These are phyloP conservation scores for Boletus insuetus DNA, from an alignment of 768 basidiomycete genomes.

Conservation along the genomic window DNA sequence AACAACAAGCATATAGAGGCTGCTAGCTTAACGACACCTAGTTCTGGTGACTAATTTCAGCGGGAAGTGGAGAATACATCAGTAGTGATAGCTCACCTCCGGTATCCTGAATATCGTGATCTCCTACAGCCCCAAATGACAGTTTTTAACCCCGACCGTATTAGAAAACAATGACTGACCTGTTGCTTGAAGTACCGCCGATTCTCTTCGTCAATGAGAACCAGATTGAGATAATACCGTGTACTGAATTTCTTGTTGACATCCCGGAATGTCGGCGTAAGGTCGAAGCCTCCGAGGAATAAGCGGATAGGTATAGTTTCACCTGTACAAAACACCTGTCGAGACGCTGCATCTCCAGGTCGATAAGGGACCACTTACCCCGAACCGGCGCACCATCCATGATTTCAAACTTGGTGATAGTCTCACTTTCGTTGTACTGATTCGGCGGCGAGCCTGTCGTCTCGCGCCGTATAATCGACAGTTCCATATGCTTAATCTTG, in stretches of 20 bases:
- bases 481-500: constrained; percentile 99
- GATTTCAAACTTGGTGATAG: constrained; percentile 99
- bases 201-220: constrained; percentile 98
- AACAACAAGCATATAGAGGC: constrained; percentile 5
- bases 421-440: constrained; percentile 98
- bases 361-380: constrained; percentile 44
- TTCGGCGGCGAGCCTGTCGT: constrained; percentile 98
- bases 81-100: constrained; percentile 48
- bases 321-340: constrained; percentile 44
- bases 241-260: constrained; percentile 99
- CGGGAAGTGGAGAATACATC: background rate
- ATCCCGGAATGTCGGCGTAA: constrained; percentile 98
- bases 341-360: background rate
- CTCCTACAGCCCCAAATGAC: constrained; percentile 44
- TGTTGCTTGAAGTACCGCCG: constrained; percentile 97
- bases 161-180: constrained; percentile 37
- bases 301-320: constrained; percentile 98
- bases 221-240: constrained; percentile 95
- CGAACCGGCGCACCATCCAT: constrained; percentile 99
- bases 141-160: background rate
- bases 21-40: constrained; percentile 20
- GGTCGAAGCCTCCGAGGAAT: constrained; percentile 96
- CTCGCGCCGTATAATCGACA: constrained; percentile 95
- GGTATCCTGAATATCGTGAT: constrained; percentile 91
- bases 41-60: constrained; percentile 30